Evolutionary conservation across 2,329 filamentous ascomycete species (phyloP).

Genomic region (Trichoderma breve): DNA sequence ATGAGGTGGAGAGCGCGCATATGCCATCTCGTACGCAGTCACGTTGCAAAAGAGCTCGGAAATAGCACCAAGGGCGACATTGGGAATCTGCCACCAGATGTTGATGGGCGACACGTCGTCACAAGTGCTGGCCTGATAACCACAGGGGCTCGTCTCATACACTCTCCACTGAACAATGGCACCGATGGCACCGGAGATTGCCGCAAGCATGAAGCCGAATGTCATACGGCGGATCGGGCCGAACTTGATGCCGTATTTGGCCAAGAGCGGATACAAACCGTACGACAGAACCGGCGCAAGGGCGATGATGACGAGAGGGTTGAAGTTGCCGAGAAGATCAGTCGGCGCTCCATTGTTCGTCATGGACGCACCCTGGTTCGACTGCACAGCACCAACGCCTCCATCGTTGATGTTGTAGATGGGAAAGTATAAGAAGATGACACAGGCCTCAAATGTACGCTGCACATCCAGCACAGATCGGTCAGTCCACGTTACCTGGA

Average conservation of each 20-base stretch:
- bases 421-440: conserved; percentile 20
- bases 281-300: conserved; percentile 14
- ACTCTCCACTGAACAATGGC: conserved; percentile 20
- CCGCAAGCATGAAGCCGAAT: conserved; percentile 16
- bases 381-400: conserved; percentile 17
- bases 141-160: conserved; percentile 19
- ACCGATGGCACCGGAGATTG: conserved; percentile 15
- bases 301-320: conserved; percentile 19
- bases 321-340: conserved; percentile 21
- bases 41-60: conserved; percentile 19
- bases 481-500: conserved; percentile 14
- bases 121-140: conserved; percentile 19
- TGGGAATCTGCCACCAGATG: conserved; percentile 21
- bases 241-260: conserved; percentile 15
- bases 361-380: conserved; percentile 21
- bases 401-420: conserved; percentile 20
- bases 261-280: conserved; percentile 17
- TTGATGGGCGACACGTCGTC: conserved; percentile 19
- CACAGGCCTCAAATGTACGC: conserved; percentile 18
- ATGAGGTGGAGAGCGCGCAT: conserved; percentile 17
- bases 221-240: conserved; percentile 20
- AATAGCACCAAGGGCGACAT: conserved; percentile 18
- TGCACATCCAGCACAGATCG: conserved; percentile 17
- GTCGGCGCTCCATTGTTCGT: conserved; percentile 21
- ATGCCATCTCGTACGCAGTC: conserved; percentile 20